phyloP scores from a whole-genome alignment of 108 stramenopile genomes.

The Nannochloropsis oceanica region DNA sequence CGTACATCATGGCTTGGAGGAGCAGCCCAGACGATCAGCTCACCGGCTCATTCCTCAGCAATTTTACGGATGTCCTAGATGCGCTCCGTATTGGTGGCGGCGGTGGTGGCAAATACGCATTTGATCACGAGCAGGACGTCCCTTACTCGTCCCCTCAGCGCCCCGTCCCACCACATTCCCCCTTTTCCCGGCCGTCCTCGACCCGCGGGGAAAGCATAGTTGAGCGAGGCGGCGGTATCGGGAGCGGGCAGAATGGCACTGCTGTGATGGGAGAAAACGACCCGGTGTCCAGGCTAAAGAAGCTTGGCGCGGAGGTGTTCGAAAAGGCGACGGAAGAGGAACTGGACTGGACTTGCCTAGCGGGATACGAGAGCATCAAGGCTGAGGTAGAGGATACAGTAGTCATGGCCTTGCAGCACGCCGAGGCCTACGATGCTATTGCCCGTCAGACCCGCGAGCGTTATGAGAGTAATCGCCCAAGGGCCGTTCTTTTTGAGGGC shows the following conservation, averaged over 20 bases:
- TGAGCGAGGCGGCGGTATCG: background rate
- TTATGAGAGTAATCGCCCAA: conserved; percentile 31
- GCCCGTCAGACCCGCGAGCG: conserved; percentile 25
- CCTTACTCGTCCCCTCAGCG: background rate
- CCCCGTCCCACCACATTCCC: conserved; percentile 6
- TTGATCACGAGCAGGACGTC: background rate
- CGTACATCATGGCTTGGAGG: conserved; percentile 25
- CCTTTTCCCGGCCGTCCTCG: background rate
- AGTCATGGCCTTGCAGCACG: conserved; percentile 27
- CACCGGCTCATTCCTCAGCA: background rate
- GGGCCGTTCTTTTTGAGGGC: conserved; percentile 17
- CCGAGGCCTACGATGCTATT: conserved; percentile 34
- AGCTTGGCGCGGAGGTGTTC: conserved; percentile 36
- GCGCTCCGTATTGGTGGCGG: background rate
- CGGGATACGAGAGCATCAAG: conserved; percentile 34
- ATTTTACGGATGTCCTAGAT: background rate
- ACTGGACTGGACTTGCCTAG: conserved; percentile 29
- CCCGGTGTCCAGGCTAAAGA: conserved; percentile 16
- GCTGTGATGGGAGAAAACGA: background rate
- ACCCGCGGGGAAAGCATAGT: background rate
- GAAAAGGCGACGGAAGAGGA: conserved; percentile 19
- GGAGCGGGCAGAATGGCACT: background rate
- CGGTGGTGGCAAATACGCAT: background rate
- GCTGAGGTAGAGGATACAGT: conserved; percentile 36
- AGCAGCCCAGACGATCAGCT: background rate